Evolutionary conservation across 495 filamentous ascomycete genomes (phyloP), one percentile per base, ranked within the genome.

Genomic region (Talaromyces borbonicus): DNA sequence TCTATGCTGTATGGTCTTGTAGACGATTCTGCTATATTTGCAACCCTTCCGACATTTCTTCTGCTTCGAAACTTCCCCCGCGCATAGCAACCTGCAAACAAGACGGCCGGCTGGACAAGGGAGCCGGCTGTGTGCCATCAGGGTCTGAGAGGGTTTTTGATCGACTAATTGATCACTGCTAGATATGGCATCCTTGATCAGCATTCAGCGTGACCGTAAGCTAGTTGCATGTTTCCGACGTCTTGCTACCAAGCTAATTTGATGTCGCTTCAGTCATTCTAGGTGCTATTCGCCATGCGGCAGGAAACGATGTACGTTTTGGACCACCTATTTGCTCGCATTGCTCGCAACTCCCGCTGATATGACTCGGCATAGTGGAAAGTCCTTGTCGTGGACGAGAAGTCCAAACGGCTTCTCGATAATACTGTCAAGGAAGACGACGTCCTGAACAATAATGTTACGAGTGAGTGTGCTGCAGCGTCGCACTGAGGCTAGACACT

Each of bases 361-460:
- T 56, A 58, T 68, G 43, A 58, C 59, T 50, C 43, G 49, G 24
- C 52, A 38, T 59, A 97, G 90, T 97, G 92, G 92, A 96, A 95
- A 74, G 83, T 95, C 53, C 66, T 97, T 56, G 83, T 98, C 24
- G 65, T 93, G 53, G 92, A 98, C 66, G 80, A 83, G 50, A 68
- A 64, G 16, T 86, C 84, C 60, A 81, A 79, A 58, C 84, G 80
- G 57, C 68, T 98, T 52, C 73, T 97, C 52, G 82, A 92, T 60
- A 87, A 84, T 73, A 84, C 86, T 19, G 78, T 89, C 55, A 89
- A 85, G 51, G 85, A 95, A 65, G 89, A 96, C 73, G 86, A 95
- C 60, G 90, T 98, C 46, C 81, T 98, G 60, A 90, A 92, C 59
- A 74, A 88, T 61, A 93, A 93, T 59, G 84, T 98, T 58, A 88